Evolutionary conservation across 1,284 basidiomycete species (phyloP), one percentile per base, ranked within the genome.

Genomic region (Moesziomyces parantarcticus): DNA sequence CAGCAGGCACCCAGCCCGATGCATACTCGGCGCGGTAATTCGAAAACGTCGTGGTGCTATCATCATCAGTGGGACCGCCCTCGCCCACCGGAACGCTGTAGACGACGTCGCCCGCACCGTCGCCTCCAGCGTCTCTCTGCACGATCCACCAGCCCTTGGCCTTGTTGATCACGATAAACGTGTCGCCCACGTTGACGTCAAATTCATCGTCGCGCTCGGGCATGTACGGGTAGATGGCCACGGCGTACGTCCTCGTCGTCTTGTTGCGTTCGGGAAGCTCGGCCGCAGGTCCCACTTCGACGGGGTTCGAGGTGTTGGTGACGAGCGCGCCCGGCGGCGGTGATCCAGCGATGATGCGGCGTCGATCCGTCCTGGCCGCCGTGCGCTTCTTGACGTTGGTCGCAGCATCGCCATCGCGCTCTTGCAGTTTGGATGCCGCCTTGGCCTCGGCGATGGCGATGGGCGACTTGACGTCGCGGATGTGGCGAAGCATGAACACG

Each of bases 91-190:
- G 87, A 85, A 32, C 87, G 74, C 93, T 92, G 22, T 89, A 88
- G 59, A 92, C 90, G 44, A 94, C 89, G 50, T 90, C 86, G 14
- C 94, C 94, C 6, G 90, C 88, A 2, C 94, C 94, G 46, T 89
- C 89, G 22, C 92, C 91, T 21, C 66, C 54, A 1, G 80, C 59
- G 84, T 99, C 97, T 34, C 92, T 89, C 82, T 98, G 94, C 3
- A 99, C 96, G 36, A 97, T 92, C 94, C 96, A 99, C 97, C 97
- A 99, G 0, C 97, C 97, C 67, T 95, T 91, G 16, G 94, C 91
- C 69, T 96, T 91, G 61, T 92, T 93, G 55, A 97, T 87, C 79
- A 98, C 96, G 74, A 97, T 90, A 84, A 97, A 98, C 21, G 84
- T 85, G 57, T 86, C 85, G 40, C 85, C 85, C 1, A 98, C 94